Evolutionary conservation across 768 basidiomycete species (phyloP).

Genomic region (Stropharia rugosoannulata): DNA sequence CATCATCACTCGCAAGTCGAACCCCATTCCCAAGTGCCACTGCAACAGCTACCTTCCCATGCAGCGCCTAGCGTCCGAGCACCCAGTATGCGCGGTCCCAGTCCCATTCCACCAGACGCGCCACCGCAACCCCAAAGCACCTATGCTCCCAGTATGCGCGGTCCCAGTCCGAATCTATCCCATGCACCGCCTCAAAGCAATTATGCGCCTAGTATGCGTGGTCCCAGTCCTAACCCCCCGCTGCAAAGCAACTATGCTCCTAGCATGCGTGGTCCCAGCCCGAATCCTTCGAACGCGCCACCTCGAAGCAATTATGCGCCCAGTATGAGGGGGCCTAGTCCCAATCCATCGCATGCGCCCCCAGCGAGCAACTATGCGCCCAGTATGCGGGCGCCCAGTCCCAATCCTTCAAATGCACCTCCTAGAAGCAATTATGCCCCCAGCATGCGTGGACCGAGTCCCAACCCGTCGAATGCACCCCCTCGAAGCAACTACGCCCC

Average conservation of each 20-base stretch:
- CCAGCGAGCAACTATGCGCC: constrained; percentile 1
- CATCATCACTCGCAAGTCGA: neutral
- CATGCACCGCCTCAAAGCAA: neutral
- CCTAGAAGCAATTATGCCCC: neutral
- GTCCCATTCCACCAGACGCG: neutral
- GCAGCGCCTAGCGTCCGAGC: constrained; percentile 6
- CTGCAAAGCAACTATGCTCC: neutral
- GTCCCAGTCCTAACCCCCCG: neutral
- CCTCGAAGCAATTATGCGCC: neutral
- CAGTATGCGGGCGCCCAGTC: constrained; percentile 2
- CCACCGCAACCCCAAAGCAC: neutral
- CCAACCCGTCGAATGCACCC: neutral
- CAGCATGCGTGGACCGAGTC: neutral
- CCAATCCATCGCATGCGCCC: neutral
- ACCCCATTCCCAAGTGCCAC: constrained; percentile 4
- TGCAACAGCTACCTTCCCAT: neutral
- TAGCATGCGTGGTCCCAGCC: neutral
- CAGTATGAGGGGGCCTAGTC: neutral
- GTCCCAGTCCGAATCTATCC: neutral
- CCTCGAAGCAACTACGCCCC: neutral
- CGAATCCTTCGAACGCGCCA: neutral
- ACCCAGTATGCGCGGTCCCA: neutral
- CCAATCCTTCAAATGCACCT: neutral
- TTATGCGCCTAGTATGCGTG: constrained; percentile 1
- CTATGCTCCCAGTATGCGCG: constrained; percentile 8